These are phyloP conservation scores for Oryza punctata DNA, from an alignment of 176 grass and related monocot species.

Conservation along the genomic window DNA sequence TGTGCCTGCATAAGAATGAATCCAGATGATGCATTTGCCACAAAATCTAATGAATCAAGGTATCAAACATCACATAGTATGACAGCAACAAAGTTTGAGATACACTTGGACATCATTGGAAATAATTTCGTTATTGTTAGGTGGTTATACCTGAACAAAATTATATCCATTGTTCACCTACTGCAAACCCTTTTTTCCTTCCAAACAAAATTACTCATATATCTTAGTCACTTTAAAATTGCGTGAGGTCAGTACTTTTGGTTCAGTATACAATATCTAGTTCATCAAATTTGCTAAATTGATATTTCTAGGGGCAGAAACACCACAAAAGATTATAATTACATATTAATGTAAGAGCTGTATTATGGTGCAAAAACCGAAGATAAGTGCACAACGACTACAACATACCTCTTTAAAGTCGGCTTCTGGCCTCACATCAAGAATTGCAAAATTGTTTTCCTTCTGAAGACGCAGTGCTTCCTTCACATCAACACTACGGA, in stretches of 20 bases:
- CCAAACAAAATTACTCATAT: neutral
- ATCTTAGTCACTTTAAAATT: constrained; percentile 11
- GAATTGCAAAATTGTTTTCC: constrained; percentile 94
- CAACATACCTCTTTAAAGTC: constrained; percentile 80
- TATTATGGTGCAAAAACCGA: neutral
- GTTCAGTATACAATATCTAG: neutral
- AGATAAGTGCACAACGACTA: neutral
- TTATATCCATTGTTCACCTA: neutral
- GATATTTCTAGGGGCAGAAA: neutral
- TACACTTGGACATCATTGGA: neutral
- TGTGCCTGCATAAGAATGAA: constrained; percentile 59
- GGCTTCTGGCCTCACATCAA: constrained; percentile 93
- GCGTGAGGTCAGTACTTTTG: neutral
- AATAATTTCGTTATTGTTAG: neutral
- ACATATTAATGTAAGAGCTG: neutral
- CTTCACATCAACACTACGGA: constrained; percentile 93
- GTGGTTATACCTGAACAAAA: neutral
- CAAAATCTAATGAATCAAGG: neutral
- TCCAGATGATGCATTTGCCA: neutral
- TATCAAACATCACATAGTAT: constrained; percentile 18
- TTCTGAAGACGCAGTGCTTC: constrained; percentile 97
- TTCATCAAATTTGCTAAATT: neutral
- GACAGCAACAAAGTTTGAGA: neutral
- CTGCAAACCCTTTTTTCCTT: neutral
- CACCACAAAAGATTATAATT: neutral